These are phyloP conservation scores for Handroanthus guayacan DNA, from an alignment of 257 asterid genomes.

Conservation along the genomic window DNA sequence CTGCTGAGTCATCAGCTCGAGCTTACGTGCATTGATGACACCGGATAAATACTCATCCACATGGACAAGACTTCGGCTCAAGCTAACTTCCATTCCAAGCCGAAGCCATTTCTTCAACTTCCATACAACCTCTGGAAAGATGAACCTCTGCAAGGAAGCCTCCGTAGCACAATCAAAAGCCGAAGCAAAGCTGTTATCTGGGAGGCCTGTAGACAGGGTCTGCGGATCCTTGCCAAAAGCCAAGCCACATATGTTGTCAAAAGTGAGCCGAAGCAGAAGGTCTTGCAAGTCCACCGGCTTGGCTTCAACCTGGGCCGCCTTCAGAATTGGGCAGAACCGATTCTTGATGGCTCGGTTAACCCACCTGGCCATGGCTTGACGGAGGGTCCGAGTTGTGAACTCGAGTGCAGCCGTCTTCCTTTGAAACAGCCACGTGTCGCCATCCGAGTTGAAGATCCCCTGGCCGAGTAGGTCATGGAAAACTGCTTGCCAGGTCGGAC, in stretches of 20 bases:
- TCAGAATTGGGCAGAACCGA: conserved; percentile 76
- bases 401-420: conserved; percentile 91
- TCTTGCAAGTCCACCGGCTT: conserved; percentile 83
- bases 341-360: conserved; percentile 76
- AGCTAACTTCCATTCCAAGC: conserved; percentile 83
- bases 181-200: conserved; percentile 71
- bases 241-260: conserved; percentile 91
- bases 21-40: conserved; percentile 71
- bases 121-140: conserved; percentile 85
- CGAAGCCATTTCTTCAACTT: conserved; percentile 86
- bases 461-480: conserved; percentile 88
- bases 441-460: conserved; percentile 92
- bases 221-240: conserved; percentile 91
- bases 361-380: conserved; percentile 97
- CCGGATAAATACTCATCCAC: conserved; percentile 72
- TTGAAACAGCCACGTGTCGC: conserved; percentile 93
- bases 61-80: conserved; percentile 76
- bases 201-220: conserved; percentile 72
- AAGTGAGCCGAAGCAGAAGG: conserved; percentile 84
- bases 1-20: conserved; percentile 65
- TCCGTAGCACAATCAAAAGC: conserved; percentile 95
- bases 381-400: conserved; percentile 82
- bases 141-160: conserved; percentile 83
- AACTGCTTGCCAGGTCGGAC: conserved; percentile 96
- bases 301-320: conserved; percentile 60